phyloP scores from a whole-genome alignment of 2,329 filamentous ascomycete species.

The Hymenoscyphus salicellus region DNA sequence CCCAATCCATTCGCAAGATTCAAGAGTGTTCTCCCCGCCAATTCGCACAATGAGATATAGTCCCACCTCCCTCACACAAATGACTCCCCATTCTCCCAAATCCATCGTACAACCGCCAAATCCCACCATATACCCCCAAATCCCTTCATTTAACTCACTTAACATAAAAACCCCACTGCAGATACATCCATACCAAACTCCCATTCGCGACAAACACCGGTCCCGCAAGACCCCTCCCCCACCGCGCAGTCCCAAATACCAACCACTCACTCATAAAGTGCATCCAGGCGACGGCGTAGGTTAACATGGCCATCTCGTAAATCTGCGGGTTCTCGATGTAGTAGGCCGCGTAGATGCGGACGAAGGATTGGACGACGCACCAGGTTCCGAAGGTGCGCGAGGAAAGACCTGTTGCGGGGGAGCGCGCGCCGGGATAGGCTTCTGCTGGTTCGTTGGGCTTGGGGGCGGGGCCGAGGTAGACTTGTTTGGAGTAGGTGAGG shows the following conservation, averaged over 20 bases:
- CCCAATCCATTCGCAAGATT: no score
- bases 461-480: constrained; percentile 76
- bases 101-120: not conserved
- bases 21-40: no score
- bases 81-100: not conserved
- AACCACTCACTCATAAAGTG: constrained; percentile 69
- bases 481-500: constrained; percentile 75
- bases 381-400: constrained; percentile 72
- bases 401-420: constrained; percentile 70
- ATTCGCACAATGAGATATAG: no score
- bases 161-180: constrained; percentile 70
- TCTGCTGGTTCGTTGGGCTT: constrained; percentile 62
- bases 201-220: constrained; percentile 51
- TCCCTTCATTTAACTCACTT: constrained; percentile 25
- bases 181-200: constrained; percentile 58
- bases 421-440: constrained; percentile 61
- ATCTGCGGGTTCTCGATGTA: constrained; percentile 56
- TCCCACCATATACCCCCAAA: not conserved
- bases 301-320: constrained; percentile 63
- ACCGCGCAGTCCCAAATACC: constrained; percentile 71
- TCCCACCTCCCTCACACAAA: no score
- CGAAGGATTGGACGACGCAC: constrained; percentile 60
- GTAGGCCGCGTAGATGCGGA: constrained; percentile 66
- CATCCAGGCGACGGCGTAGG: constrained; percentile 59
- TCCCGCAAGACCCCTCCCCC: constrained; percentile 55